Evolutionary conservation across 768 basidiomycete genomes (phyloP).

Genomic region (Naganishia kalamii): DNA sequence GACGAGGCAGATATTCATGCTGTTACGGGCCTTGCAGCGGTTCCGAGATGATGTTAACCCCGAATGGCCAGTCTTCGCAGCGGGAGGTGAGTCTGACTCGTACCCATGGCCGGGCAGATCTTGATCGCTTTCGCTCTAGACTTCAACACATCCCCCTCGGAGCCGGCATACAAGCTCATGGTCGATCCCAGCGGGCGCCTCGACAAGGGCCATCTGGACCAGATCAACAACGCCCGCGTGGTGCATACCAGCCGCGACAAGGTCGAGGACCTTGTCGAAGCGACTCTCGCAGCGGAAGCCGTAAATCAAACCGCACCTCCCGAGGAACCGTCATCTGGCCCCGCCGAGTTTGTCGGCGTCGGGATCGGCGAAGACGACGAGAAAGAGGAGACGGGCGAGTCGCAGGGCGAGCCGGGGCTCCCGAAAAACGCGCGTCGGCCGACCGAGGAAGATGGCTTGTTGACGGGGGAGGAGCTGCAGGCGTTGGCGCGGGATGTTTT

Average conservation of each 20-base stretch:
- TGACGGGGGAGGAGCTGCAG: conserved; percentile 57
- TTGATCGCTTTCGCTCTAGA: conserved; percentile 48
- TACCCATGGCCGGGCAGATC: too few relatives aligned
- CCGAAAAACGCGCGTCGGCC: conserved; percentile 66
- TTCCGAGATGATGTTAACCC: conserved; percentile 51
- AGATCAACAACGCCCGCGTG: conserved; percentile 58
- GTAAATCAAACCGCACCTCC: background rate
- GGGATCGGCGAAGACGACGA: conserved; percentile 43
- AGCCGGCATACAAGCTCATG: conserved; percentile 73
- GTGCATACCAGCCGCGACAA: conserved; percentile 43
- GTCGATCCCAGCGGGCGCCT: conserved; percentile 55
- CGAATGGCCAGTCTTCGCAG: conserved; percentile 72
- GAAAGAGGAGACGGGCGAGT: conserved; percentile 40
- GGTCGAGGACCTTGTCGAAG: conserved; percentile 21
- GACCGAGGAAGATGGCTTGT: conserved; percentile 60
- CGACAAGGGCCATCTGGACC: conserved; percentile 54
- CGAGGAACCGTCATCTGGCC: background rate
- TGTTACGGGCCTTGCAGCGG: conserved; percentile 59
- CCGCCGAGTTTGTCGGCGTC: background rate
- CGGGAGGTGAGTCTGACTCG: conserved; percentile 50
- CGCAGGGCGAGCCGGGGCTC: conserved; percentile 53
- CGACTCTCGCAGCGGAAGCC: background rate
- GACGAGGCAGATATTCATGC: conserved; percentile 66
- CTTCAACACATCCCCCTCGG: conserved; percentile 80
- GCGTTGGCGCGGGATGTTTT: conserved; percentile 49